A percentile compares a stretch with the other conserved stretches of the same genome.
These are phyloP conservation scores for Penicillium polonicum DNA, from an alignment of 2,329 filamentous ascomycete species.

Conservation along the genomic window DNA sequence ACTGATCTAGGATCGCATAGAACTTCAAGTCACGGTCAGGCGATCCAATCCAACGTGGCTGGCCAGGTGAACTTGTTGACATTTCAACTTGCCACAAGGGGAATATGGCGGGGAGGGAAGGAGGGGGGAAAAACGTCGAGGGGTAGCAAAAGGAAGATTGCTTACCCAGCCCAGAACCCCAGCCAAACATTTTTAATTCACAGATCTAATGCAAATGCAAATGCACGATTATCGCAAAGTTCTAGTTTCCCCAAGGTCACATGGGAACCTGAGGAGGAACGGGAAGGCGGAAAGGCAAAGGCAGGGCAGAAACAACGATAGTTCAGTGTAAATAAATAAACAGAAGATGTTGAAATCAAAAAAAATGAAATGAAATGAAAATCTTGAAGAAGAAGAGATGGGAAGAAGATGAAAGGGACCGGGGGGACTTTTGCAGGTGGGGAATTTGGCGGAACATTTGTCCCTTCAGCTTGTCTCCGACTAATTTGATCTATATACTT, in stretches of 20 bases:
- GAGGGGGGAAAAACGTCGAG: background rate
- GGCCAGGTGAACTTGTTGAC: background rate
- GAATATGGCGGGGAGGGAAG: background rate
- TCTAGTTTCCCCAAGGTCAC: background rate
- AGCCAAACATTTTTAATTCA: conserved; percentile 33
- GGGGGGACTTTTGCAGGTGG: conserved; percentile 9
- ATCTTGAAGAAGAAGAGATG: background rate
- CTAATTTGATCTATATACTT: background rate
- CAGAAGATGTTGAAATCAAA: background rate
- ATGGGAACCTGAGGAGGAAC: conserved; percentile 1
- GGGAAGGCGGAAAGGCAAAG: background rate
- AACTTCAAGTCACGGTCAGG: background rate
- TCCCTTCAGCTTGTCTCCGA: background rate
- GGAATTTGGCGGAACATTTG: background rate
- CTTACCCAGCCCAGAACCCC: conserved; percentile 36
- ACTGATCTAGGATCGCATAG: background rate
- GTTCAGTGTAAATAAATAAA: background rate
- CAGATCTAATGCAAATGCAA: conserved; percentile 5
- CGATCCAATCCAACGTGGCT: background rate
- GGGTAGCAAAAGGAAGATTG: conserved; percentile 4
- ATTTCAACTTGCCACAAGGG: background rate
- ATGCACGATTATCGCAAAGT: conserved; percentile 9
- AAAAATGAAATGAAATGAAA: background rate
- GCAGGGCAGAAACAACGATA: background rate
- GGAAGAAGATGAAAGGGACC: background rate